Evolutionary conservation across 108 stramenopile genomes (phyloP), one percentile per base, ranked within the genome.

Genomic region (Parmales sp.): DNA sequence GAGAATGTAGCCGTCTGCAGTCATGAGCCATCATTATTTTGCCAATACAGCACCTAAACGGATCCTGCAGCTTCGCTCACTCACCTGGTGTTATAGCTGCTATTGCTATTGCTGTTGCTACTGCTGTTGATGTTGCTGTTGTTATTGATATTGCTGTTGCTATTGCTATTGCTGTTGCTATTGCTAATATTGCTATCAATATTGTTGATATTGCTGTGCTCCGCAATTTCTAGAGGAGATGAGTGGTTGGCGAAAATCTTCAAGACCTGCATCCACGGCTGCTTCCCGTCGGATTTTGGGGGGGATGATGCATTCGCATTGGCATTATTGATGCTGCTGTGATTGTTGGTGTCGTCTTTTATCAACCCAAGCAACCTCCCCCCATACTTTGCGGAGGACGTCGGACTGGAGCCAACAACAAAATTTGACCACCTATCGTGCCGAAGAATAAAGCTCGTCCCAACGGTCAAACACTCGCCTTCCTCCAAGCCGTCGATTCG

Each of bases 341-440:
- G 67, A 36, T 44, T 68, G 7, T 8, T 49, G 3, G 31, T 36
- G 2, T 13, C 19, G 19, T 20, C 13, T 41, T 79, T 85, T 51
- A 81, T 87, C 51, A 90, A 73, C 45, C 87, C 81, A 16, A 94
- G 72, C 82, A 90, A 82, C 63, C 91, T 68, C 39, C 93, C 93
- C 22, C 93, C 93, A 66, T 80, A 90, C 41, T 85, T 88, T 9
- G 78, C 75, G 45, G 88, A 89, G 38, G 77, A 79, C 28, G 87
- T 78, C 9, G 72, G 39, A 3, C 86, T 76, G 20, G 86, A 83
- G 0, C 93, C 93, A 26, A 95, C 88, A 19, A 68, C 39, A 73
- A 85, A 92, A 49, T 73, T 76, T 0, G 89, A 78, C 93, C 93
- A 92, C 39, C 80, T 69, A 64, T 78, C 76, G 63, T 83, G 85